Evolutionary conservation across 371 early-diverging fungal genomes (phyloP).

Genomic region (Conidiobolus incongruus): DNA sequence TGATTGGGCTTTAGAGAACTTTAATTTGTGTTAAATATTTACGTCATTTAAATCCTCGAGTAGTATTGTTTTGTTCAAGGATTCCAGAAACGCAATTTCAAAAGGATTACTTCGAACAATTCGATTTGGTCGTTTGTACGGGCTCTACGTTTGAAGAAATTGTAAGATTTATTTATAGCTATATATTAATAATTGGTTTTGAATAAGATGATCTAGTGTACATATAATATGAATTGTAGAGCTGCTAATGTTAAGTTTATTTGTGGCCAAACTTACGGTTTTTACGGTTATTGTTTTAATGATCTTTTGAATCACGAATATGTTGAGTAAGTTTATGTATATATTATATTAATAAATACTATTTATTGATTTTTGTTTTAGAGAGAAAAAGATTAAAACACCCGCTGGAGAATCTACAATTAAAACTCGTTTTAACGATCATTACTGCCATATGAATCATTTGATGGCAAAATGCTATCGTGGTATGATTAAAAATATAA

Average conservation of each 20-base stretch:
- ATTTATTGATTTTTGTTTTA: no score
- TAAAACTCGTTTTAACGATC: no score
- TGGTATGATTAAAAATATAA: no score
- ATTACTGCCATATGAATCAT: no score
- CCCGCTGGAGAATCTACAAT: no score
- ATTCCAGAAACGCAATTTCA: constrained; percentile 23
- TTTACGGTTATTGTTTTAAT: constrained; percentile 61
- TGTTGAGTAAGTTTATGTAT: constrained; percentile 29
- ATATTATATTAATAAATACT: no score
- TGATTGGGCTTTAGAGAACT: constrained; percentile 35
- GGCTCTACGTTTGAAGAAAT: constrained; percentile 12
- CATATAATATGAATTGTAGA: no score
- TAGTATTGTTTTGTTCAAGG: no score
- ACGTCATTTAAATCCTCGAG: constrained; percentile 47
- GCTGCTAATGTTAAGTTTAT: constrained; percentile 25
- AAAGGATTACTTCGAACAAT: constrained; percentile 20
- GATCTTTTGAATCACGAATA: constrained; percentile 50
- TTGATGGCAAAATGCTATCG: no score
- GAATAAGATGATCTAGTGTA: no score
- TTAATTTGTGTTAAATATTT: constrained; percentile 29
- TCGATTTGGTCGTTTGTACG: constrained; percentile 39
- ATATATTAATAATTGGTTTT: no score
- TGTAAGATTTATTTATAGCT: constrained; percentile 12
- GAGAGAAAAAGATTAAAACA: no score
- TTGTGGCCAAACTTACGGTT: constrained; percentile 41